Percentiles rank a stretch among this genome's conserved stretches.
phyloP scores from a whole-genome alignment of 169 alveolate species.

The Plasmodium vivax region DNA sequence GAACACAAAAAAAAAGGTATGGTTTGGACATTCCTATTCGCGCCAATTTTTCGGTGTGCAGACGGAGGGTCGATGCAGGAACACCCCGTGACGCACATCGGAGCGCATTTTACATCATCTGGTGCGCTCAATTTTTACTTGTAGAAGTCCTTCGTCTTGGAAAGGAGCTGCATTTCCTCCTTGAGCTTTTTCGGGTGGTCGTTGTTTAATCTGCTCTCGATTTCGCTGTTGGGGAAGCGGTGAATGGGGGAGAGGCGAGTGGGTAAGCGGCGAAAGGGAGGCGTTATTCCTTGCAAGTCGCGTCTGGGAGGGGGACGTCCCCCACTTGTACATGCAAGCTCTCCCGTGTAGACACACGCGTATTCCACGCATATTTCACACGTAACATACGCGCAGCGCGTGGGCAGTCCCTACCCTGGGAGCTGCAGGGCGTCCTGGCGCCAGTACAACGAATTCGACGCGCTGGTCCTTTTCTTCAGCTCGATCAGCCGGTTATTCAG shows the following conservation, averaged over 20 bases:
- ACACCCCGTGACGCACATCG: too few species aligned
- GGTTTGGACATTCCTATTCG: not conserved
- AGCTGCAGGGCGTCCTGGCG: slow-evolving; percentile 45
- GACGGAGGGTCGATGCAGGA: not conserved
- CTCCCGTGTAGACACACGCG: not conserved
- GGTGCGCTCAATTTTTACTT: slow-evolving; percentile 24
- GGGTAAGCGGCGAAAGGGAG: not conserved
- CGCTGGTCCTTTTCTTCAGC: slow-evolving; percentile 34
- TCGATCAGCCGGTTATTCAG: slow-evolving; percentile 53
- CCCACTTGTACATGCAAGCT: not conserved
- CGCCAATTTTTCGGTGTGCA: not conserved
- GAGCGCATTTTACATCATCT: not conserved
- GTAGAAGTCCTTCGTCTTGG: slow-evolving; percentile 69
- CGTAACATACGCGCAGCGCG: not conserved
- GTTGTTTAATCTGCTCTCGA: slow-evolving; percentile 42
- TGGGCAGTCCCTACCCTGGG: slow-evolving; percentile 27
- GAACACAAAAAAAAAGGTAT: not conserved
- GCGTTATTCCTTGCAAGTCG: not conserved
- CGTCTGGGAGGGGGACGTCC: not conserved
- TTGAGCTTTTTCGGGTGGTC: slow-evolving; percentile 65
- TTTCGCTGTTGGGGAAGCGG: slow-evolving; percentile 10
- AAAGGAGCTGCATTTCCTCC: slow-evolving; percentile 62
- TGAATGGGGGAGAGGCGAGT: not conserved
- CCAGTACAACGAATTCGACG: slow-evolving; percentile 45
- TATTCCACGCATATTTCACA: not conserved